Evolutionary conservation across 495 filamentous ascomycete genomes (phyloP).

Genomic region (Penicillium egyptiacum): DNA sequence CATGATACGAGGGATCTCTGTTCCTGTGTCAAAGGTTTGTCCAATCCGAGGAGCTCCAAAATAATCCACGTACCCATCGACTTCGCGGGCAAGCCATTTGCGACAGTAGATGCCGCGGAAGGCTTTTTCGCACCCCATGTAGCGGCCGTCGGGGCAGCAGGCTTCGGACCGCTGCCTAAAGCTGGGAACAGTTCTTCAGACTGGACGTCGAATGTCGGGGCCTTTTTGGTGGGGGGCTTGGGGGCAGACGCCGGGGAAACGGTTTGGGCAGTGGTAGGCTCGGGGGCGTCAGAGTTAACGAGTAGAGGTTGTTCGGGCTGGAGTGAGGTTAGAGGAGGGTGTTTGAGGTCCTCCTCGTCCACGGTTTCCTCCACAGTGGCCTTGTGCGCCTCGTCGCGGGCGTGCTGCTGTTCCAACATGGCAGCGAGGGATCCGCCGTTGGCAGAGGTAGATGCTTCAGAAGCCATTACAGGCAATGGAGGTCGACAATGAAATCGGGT

Average conservation of each 20-base stretch:
- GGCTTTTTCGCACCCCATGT: conserved; percentile 67
- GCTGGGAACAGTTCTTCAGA: conserved; percentile 91
- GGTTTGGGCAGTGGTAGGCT: conserved; percentile 21
- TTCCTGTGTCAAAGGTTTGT: conserved; percentile 9
- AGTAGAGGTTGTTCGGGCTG: conserved; percentile 33
- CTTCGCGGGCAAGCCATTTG: conserved; percentile 55
- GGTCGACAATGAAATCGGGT: conserved; percentile 5
- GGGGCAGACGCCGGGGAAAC: conserved; percentile 26
- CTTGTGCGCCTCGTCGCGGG: conserved; percentile 61
- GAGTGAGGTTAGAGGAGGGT: conserved; percentile 54
- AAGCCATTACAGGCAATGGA: conserved; percentile 41
- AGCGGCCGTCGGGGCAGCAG: conserved; percentile 58
- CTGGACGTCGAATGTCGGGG: conserved; percentile 65
- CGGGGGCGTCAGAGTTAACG: conserved; percentile 20
- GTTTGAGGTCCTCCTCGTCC: conserved; percentile 74
- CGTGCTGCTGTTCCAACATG: conserved; percentile 76
- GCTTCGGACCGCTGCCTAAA: conserved; percentile 71
- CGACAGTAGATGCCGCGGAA: conserved; percentile 55
- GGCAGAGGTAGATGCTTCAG: conserved; percentile 41
- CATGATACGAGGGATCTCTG: conserved; percentile 57
- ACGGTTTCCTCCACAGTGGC: conserved; percentile 73
- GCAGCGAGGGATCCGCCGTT: conserved; percentile 61
- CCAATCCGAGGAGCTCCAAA: background rate
- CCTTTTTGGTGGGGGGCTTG: conserved; percentile 46
- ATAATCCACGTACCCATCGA: conserved; percentile 40